Conservation (phyloP, 257 asterid genomes). For the Solanum sejunctum region DNA sequence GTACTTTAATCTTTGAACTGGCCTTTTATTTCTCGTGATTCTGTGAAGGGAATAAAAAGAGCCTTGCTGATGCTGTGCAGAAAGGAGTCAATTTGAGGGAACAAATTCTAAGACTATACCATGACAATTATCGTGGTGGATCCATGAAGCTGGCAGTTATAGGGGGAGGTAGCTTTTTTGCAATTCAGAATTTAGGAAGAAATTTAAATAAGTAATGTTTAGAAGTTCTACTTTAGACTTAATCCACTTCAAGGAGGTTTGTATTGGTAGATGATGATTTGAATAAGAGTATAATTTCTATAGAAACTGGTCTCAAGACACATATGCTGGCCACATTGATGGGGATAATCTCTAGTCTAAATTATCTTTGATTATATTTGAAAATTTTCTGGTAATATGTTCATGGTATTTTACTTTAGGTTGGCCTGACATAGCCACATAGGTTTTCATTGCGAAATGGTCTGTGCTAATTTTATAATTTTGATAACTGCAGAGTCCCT, state of each 20-base stretch:
- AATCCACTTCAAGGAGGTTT: neutral
- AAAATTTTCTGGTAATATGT: neutral
- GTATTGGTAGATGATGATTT: neutral
- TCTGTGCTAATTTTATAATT: constrained; percentile 4
- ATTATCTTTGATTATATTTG: neutral
- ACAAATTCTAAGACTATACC: constrained; percentile 53
- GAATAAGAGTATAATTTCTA: neutral
- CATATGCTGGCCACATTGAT: neutral
- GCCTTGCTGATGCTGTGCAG: constrained; percentile 84
- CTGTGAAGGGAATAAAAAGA: constrained; percentile 78
- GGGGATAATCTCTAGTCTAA: neutral
- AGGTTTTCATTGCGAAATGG: neutral
- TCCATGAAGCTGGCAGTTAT: constrained; percentile 84
- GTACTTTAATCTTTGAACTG: neutral
- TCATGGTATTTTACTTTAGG: neutral
- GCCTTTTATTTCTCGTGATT: neutral
- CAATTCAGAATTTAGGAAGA: neutral
- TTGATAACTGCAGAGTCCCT: constrained; percentile 59
- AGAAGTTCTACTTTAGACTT: neutral
- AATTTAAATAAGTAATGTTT: neutral
- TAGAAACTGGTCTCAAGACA: neutral
- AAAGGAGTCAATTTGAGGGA: constrained; percentile 85
- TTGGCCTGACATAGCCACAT: neutral
- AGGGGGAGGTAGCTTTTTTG: constrained; percentile 66
- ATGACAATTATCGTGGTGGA: constrained; percentile 68